Evolutionary conservation across 2,329 filamentous ascomycete species (phyloP).

Genomic region (Calycina herbarum): DNA sequence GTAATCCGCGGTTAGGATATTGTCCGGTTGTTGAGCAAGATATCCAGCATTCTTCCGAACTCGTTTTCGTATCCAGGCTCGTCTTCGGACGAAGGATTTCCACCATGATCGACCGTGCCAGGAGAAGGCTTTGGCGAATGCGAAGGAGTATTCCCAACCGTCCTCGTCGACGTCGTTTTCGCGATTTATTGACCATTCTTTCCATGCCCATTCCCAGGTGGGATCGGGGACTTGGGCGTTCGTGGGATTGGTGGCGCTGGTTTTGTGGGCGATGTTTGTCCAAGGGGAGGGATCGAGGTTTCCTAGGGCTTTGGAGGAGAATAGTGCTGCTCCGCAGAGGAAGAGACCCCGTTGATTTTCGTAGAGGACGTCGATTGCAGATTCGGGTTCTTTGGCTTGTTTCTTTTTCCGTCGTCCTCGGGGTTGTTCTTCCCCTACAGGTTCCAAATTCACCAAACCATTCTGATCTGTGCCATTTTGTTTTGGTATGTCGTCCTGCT

Average conservation of each 20-base stretch:
- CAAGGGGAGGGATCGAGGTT: conserved; percentile 84
- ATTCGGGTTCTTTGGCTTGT: conserved; percentile 43
- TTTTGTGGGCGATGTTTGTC: conserved; percentile 69
- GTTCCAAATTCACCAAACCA: conserved; percentile 9
- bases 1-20: conserved; percentile 74
- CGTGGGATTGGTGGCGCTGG: conserved; percentile 66
- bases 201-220: conserved; percentile 86
- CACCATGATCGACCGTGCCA: conserved; percentile 95
- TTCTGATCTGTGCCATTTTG: not conserved
- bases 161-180: conserved; percentile 83
- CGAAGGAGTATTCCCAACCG: conserved; percentile 95
- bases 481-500: not conserved
- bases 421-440: conserved; percentile 14
- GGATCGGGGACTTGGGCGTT: conserved; percentile 94
- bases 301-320: conserved; percentile 81
- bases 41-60: conserved; percentile 58
- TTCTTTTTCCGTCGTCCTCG: conserved; percentile 24
- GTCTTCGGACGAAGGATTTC: conserved; percentile 87
- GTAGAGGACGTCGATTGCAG: conserved; percentile 82
- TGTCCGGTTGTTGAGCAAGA: conserved; percentile 47
- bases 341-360: conserved; percentile 94
- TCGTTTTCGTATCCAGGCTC: conserved; percentile 83
- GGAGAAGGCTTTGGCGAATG: conserved; percentile 70
- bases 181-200: conserved; percentile 65
- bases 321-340: conserved; percentile 85